A percentile compares a stretch with the other conserved stretches of the same genome.
phyloP scores from a whole-genome alignment of 2,329 filamentous ascomycete genomes.

The Diaporthe australafricana region DNA sequence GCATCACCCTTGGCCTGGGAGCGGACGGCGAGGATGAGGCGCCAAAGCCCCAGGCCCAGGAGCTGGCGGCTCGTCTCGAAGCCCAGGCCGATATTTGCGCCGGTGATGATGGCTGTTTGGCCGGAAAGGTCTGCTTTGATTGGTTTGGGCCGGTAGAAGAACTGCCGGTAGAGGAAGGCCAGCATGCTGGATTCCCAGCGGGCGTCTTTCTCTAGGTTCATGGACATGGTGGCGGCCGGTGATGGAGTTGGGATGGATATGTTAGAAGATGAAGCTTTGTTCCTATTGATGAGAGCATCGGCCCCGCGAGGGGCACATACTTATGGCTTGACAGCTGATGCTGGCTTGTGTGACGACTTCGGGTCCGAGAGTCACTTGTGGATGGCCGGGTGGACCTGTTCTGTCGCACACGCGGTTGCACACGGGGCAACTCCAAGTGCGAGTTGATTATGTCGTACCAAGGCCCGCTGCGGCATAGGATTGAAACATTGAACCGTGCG shows the following conservation, averaged over 20 bases:
- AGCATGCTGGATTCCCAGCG: constrained; percentile 13
- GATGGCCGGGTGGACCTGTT: not conserved
- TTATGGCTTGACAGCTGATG: not conserved
- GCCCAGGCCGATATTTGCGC: constrained; percentile 35
- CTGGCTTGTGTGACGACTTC: not conserved
- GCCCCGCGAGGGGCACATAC: not conserved
- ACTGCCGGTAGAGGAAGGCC: constrained; percentile 1
- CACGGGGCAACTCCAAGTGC: not conserved
- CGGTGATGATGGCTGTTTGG: constrained; percentile 29
- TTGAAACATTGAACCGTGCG: not conserved
- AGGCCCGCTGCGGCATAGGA: not conserved
- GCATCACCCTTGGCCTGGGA: constrained; percentile 33
- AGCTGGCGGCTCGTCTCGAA: constrained; percentile 37
- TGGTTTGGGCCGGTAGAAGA: constrained; percentile 11
- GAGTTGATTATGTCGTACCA: not conserved
- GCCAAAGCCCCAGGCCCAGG: constrained; percentile 30
- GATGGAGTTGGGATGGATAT: not conserved
- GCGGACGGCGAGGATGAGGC: constrained; percentile 39
- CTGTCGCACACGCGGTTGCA: too few species aligned
- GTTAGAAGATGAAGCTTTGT: not conserved
- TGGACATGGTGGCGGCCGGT: constrained; percentile 1
- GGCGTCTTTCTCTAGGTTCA: constrained; percentile 3
- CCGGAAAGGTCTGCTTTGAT: constrained; percentile 24
- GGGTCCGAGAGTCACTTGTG: not conserved
- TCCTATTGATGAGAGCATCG: not conserved